Percentiles rank a stretch among this genome's conserved stretches.
These are phyloP conservation scores for Boletus patriciae DNA, from an alignment of 768 basidiomycete species.

Conservation along the genomic window DNA sequence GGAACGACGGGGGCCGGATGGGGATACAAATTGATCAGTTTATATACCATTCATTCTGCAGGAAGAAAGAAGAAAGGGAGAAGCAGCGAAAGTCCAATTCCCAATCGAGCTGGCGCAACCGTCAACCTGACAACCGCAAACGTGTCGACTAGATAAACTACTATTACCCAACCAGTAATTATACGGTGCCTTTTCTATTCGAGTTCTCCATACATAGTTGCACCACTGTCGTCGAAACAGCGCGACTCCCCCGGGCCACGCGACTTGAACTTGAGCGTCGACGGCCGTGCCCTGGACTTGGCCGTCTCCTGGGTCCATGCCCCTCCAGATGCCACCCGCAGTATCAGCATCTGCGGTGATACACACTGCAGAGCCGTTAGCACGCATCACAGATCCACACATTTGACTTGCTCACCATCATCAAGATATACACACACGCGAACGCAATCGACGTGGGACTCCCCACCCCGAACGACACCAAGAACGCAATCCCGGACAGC, in stretches of 20 bases:
- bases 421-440: slow-evolving; percentile 19
- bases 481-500: slow-evolving; percentile 25
- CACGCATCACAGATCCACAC: background rate
- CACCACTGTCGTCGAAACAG: background rate
- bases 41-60: slow-evolving; percentile 6
- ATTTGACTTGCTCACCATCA: slow-evolving; percentile 21
- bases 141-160: too few relatives aligned
- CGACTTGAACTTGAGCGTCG: slow-evolving; percentile 16
- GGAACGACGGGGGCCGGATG: background rate
- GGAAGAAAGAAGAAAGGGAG: background rate
- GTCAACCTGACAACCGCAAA: slow-evolving; percentile 7
- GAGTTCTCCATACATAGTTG: background rate
- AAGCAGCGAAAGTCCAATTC: background rate
- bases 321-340: slow-evolving; percentile 22
- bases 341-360: slow-evolving; percentile 28
- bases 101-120: slow-evolving; percentile 8
- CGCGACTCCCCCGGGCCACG: background rate
- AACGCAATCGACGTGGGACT: slow-evolving; percentile 17
- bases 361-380: slow-evolving; percentile 18
- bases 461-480: slow-evolving; percentile 20
- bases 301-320: slow-evolving; percentile 17
- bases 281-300: background rate
- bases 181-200: slow-evolving; percentile 1
- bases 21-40: background rate
- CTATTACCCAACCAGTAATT: background rate